These are phyloP conservation scores for Schwanniomyces occidentalis DNA, from an alignment of 805 yeast genomes.

Conservation along the genomic window DNA sequence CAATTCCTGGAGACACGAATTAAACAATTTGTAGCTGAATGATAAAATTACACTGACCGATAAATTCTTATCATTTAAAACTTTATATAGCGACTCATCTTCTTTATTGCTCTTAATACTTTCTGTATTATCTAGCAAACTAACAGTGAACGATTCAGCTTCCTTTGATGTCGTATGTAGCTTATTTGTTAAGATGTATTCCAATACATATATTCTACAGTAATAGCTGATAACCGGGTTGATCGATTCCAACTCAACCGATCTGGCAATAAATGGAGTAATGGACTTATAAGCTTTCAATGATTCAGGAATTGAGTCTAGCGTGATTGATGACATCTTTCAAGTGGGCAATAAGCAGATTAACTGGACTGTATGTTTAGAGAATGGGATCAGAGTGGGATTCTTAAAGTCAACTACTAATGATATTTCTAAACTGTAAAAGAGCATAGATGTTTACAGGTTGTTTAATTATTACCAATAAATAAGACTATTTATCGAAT, in stretches of 20 bases:
- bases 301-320: conserved; percentile 22
- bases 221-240: conserved; percentile 75
- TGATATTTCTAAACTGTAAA: too few species aligned
- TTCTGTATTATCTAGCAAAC: conserved; percentile 73
- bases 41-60: conserved; percentile 29
- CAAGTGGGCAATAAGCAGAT: too few species aligned
- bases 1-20: conserved; percentile 29
- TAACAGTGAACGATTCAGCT: conserved; percentile 59
- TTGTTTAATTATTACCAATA: too few species aligned
- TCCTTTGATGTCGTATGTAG: conserved; percentile 58
- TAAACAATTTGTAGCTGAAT: conserved; percentile 38
- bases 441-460: too few species aligned
- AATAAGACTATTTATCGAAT: too few species aligned
- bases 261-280: conserved; percentile 51
- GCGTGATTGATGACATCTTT: conserved; percentile 4
- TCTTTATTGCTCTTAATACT: conserved; percentile 43
- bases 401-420: too few species aligned
- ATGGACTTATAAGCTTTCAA: conserved; percentile 34
- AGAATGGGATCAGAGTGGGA: too few species aligned
- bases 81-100: conserved; percentile 42
- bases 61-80: conserved; percentile 60
- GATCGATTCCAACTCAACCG: conserved; percentile 53
- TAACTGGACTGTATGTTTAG: too few species aligned
- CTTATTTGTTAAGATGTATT: conserved; percentile 60
- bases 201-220: conserved; percentile 69